Evolutionary conservation across 768 basidiomycete genomes (phyloP), one percentile per base, ranked within the genome.

Genomic region (Lenzites betulinus): DNA sequence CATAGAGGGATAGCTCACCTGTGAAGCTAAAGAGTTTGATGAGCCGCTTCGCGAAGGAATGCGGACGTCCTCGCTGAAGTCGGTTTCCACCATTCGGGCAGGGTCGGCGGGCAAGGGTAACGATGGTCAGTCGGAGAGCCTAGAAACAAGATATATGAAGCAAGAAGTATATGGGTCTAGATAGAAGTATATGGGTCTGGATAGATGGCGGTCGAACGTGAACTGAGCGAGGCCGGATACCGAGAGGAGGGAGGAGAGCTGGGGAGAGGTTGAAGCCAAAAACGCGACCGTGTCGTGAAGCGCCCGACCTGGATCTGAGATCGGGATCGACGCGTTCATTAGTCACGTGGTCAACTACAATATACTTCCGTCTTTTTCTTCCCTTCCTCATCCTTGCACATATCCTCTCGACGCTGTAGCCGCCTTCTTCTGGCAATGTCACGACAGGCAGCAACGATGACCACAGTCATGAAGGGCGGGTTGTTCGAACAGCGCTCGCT

Each of bases 401-500:
- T 18, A 7, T 39, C 38, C 38, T 39, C 11, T 39, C 38, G 11
- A 4, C 18, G 3, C 38, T 39, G 4, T 4, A 13, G 18, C 38
- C 15, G 13, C 4, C 38, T 39, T 33, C 38, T 16, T 39, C 13
- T 18, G 38, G 38, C 38, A 5, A 39, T 39, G 38, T 39, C 15
- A 13, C 38, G 38, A 13, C 11, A 15, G 7, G 7, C 15, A 4
- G 7, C 38, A 39, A 8, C 38, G 38, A 33, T 57, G 23, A 83
- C 89, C 4, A 78, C 85, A 0, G 83, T 88, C 0, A 83, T 87
- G 55, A 82, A 86, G 28, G 94, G 94, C 2, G 79, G 75, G 1
- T 83, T 84, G 0, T 97, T 94, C 68, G 94, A 97, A 71, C 71
- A 83, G 28, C 83, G 87, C 1, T 86, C 88, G 0, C 79, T 88